phyloP scores from a whole-genome alignment of 768 basidiomycete genomes.

The Pleurotus tuoliensis region DNA sequence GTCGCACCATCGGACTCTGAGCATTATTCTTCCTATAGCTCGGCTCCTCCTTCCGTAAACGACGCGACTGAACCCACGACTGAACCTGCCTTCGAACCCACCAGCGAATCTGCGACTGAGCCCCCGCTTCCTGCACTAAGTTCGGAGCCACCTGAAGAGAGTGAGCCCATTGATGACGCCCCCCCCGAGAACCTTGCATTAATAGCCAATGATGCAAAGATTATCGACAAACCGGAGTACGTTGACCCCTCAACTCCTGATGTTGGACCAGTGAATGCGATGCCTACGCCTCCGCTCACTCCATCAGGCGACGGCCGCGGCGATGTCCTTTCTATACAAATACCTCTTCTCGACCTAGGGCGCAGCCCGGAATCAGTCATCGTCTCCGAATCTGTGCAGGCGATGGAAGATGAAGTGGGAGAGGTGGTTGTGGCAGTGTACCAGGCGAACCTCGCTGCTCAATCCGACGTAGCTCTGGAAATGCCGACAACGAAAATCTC shows the following conservation, averaged over 20 bases:
- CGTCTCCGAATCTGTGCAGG: not conserved
- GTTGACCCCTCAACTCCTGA: not conserved
- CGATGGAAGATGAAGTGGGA: slow-evolving; percentile 1
- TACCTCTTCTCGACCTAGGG: not conserved
- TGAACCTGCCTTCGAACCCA: too few relatives aligned
- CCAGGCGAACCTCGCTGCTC: not conserved
- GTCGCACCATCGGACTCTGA: too few relatives aligned
- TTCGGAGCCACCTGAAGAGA: not conserved
- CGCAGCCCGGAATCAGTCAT: not conserved
- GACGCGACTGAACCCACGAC: too few relatives aligned
- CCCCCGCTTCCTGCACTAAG: not conserved
- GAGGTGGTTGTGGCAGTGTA: not conserved
- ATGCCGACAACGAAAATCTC: too few relatives aligned
- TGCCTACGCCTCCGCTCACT: slow-evolving; percentile 3
- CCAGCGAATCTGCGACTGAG: not conserved
- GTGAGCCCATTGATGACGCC: slow-evolving; percentile 1
- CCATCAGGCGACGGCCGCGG: not conserved
- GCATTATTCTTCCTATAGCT: too few relatives aligned
- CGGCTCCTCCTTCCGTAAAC: too few relatives aligned
- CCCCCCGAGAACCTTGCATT: not conserved
- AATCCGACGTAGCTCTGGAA: not conserved
- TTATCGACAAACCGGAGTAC: too few relatives aligned
- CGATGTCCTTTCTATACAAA: not conserved
- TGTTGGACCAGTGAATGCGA: not conserved
- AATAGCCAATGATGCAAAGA: too few relatives aligned